A percentile compares a stretch with the other conserved stretches of the same genome.
Conservation (phyloP, 169 alveolate genomes). For the Eimeria falciformis region DNA sequence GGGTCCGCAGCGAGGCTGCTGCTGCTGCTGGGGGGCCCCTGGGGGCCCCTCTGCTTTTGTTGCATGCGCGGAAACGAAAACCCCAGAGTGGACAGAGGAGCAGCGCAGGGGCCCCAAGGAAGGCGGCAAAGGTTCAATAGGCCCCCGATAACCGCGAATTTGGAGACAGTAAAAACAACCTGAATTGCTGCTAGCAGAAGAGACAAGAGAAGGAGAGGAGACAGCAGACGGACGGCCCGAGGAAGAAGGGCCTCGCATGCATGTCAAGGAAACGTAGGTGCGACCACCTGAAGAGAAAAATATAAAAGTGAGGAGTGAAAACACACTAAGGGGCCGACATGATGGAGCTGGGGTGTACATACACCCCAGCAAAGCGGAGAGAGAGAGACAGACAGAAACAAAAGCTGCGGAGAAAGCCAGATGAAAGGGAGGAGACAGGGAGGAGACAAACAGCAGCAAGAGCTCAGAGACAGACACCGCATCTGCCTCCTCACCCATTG, state of each 20-base stretch:
- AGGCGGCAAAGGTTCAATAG: background rate
- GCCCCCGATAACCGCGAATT: slow-evolving; percentile 27
- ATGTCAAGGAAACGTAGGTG: background rate
- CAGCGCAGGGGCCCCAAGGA: slow-evolving; percentile 37
- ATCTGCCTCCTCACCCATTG: background rate
- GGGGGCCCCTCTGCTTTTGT: background rate
- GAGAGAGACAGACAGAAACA: background rate
- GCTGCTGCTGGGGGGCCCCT: slow-evolving; percentile 7
- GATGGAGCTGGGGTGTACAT: background rate
- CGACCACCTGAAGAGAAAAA: background rate
- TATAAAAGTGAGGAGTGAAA: too few species aligned
- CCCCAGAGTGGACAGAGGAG: background rate
- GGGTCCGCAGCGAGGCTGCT: slow-evolving; percentile 22
- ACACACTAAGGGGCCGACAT: too few species aligned
- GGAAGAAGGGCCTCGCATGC: too few species aligned
- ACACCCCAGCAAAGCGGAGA: background rate
- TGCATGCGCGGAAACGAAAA: slow-evolving; percentile 6
- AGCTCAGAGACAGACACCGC: background rate
- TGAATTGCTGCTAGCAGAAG: background rate
- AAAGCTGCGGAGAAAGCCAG: background rate
- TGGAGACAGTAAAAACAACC: background rate
- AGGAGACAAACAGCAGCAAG: background rate
- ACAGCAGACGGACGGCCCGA: too few species aligned
- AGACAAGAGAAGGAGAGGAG: too few species aligned
- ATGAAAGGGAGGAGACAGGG: background rate